A percentile compares a stretch with the other conserved stretches of the same genome.
These are phyloP conservation scores for Chlamydomonas reinhardtii DNA, from an alignment of 163 green algal genomes.

Conservation along the genomic window DNA sequence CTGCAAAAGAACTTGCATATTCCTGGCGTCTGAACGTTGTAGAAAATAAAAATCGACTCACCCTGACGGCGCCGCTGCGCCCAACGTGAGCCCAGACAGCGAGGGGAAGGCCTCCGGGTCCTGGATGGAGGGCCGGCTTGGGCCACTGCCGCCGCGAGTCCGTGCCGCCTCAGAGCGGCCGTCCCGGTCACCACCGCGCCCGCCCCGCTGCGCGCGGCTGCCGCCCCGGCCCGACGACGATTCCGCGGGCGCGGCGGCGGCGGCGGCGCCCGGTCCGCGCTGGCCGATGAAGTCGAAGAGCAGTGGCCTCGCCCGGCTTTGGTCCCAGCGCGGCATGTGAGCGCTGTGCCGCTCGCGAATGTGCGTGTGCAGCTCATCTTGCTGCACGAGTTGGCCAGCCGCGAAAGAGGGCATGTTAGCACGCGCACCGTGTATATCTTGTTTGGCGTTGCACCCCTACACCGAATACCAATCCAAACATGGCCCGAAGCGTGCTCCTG, in stretches of 20 bases:
- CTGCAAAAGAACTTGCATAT: no score
- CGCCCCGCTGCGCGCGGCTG: background rate
- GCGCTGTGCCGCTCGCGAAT: constrained; percentile 23
- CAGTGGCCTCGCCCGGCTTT: constrained; percentile 27
- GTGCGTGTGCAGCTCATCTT: background rate
- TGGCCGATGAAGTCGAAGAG: constrained; percentile 23
- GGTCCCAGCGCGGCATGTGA: constrained; percentile 41
- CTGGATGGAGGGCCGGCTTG: background rate
- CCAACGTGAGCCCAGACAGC: background rate
- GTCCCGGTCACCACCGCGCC: background rate
- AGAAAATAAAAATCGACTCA: no score
- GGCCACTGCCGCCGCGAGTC: background rate
- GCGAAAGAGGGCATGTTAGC: background rate
- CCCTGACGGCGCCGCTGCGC: background rate
- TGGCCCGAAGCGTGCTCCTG: no score
- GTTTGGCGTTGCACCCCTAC: no score
- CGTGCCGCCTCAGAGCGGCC: no score
- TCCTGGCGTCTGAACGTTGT: no score
- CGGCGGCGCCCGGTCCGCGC: background rate
- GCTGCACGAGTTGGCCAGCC: no score
- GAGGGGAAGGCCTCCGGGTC: constrained; percentile 17
- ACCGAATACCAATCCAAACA: no score
- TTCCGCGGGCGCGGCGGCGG: background rate
- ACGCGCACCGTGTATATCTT: no score
- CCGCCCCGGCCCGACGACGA: no score